Conservation (phyloP, 1,284 basidiomycete species). For the Fomitopsis betulina region DNA sequence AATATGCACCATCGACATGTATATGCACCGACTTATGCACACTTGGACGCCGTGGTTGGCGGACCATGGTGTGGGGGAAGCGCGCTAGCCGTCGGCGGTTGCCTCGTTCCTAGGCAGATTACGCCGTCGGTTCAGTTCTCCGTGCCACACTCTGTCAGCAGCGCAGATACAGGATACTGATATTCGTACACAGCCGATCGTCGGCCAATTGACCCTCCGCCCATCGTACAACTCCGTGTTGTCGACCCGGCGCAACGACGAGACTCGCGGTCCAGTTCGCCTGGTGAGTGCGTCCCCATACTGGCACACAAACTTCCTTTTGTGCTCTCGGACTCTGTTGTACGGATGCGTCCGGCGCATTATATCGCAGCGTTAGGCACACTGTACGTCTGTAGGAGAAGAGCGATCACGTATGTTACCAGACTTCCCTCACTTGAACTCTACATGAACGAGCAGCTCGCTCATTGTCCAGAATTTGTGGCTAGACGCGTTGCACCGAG, state of each 20-base stretch:
- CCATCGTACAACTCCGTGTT: conserved; percentile 92
- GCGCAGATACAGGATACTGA: conserved; percentile 1
- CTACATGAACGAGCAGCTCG: not conserved
- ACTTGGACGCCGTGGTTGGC: not conserved
- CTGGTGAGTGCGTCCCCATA: conserved; percentile 17
- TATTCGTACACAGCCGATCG: conserved; percentile 63
- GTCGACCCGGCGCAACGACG: conserved; percentile 57
- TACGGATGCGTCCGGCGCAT: not conserved
- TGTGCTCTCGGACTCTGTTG: not conserved
- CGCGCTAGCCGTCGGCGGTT: not conserved
- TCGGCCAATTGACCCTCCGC: conserved; percentile 92
- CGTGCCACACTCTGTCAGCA: not conserved
- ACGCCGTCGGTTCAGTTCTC: conserved; percentile 5
- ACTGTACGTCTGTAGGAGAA: not conserved
- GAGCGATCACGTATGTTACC: not conserved
- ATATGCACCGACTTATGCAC: no score
- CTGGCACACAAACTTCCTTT: not conserved
- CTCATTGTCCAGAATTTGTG: not conserved
- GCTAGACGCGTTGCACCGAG: not conserved
- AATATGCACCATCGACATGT: no score
- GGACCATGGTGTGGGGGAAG: not conserved
- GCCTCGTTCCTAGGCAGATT: not conserved
- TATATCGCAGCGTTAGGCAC: not conserved
- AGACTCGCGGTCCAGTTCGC: conserved; percentile 25
- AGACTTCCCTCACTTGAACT: not conserved